Base-by-base conservation (phyloP, 1,139 yeast genomes). In the Debaryomyces fabryi region DNA sequence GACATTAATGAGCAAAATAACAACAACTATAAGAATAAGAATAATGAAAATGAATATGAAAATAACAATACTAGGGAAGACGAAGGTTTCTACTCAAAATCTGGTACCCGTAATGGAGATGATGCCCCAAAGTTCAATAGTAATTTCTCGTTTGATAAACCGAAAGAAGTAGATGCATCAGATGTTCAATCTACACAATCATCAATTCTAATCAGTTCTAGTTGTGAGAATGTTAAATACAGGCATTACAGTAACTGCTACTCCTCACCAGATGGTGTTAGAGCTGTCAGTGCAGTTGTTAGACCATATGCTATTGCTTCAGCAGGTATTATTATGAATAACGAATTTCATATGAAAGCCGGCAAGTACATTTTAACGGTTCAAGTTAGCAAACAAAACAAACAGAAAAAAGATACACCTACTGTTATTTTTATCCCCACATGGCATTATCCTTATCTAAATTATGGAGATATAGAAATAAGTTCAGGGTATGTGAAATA, bases 261-360 rank as follows among this genome's bases (percentile, higher is more conserved):
- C 49, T 76, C 79, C 1, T 69, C 79, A 1, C 75, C 79, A 3
- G 80, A 78, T 51, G 95, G 95, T 0, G 78, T 83, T 1, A 71
- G 97, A 46, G 95, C 92, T 0, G 75, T 79, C 2, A 78, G 78
- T 48, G 89, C 96, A 0, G 78, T 86, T 2, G 70, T 88, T 20
- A 74, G 97, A 44, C 97, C 97, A 1, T 88, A 76, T 56, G 82
- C 88, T 1, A 64, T 82, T 3, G 80, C 85, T 3, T 75, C 85
- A 0, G 71, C 71, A 42, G 96, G 96, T 0, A 68, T 71, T 12
- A 64, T 78, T 4, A 63, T 65, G 21, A 63, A 63, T 1, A 78
- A 85, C 10, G 83, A 78, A 46, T 88, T 88, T 60, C 83, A 85
- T 53, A 55, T 86, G 49, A 66, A 67, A 42, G 60, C 67, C 1